phyloP scores from a whole-genome alignment of 805 yeast species.

The Suhomyces sp. region DNA sequence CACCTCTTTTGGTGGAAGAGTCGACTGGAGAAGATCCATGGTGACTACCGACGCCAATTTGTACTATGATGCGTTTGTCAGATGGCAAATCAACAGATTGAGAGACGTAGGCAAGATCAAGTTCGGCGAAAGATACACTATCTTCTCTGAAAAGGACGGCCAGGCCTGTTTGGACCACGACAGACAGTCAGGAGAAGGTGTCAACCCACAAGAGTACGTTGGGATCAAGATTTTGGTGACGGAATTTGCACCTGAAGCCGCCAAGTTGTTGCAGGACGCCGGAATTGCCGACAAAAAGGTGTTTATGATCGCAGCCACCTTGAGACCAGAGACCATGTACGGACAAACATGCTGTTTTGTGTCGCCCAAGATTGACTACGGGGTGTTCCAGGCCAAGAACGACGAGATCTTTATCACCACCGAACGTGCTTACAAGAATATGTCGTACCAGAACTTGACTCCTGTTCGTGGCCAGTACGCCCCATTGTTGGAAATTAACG shows the following conservation, averaged over 20 bases:
- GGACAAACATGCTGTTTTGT: slow-evolving; percentile 99
- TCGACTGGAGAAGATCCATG: slow-evolving; percentile 97
- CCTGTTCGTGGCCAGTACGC: slow-evolving; percentile 79
- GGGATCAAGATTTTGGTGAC: slow-evolving; percentile 81
- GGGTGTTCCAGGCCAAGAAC: slow-evolving; percentile 81
- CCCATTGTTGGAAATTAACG: slow-evolving; percentile 58
- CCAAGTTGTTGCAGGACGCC: slow-evolving; percentile 50
- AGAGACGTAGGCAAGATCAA: slow-evolving; percentile 86
- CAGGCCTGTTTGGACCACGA: slow-evolving; percentile 99
- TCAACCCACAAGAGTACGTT: slow-evolving; percentile 92
- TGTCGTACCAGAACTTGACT: slow-evolving; percentile 91
- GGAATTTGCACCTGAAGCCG: slow-evolving; percentile 57
- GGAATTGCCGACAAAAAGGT: slow-evolving; percentile 57
- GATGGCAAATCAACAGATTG: slow-evolving; percentile 94
- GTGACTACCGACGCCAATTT: slow-evolving; percentile 95
- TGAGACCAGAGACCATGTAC: slow-evolving; percentile 98
- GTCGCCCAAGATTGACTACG: slow-evolving; percentile 89
- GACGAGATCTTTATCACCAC: slow-evolving; percentile 77
- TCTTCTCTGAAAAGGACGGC: slow-evolving; percentile 96
- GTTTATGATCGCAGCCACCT: slow-evolving; percentile 90
- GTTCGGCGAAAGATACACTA: slow-evolving; percentile 97
- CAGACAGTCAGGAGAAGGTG: slow-evolving; percentile 95
- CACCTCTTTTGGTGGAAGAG: slow-evolving; percentile 79
- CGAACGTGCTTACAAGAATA: slow-evolving; percentile 93
- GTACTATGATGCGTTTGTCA: slow-evolving; percentile 88